Evolutionary conservation across 2,329 filamentous ascomycete species (phyloP), one percentile per base, ranked within the genome.

Genomic region (Penicillium sp.): DNA sequence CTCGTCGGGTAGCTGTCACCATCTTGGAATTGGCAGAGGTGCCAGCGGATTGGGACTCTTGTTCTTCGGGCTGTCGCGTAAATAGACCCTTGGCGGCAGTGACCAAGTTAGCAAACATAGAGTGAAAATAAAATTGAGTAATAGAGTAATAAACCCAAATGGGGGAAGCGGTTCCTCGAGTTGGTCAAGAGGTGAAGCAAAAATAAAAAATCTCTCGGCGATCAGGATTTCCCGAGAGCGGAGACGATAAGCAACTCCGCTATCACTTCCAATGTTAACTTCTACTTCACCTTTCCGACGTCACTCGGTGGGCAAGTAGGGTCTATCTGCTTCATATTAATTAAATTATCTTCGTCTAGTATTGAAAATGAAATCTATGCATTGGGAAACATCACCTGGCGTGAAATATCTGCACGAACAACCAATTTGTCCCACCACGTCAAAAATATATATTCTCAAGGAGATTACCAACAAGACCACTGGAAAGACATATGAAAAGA

Each of bases 81-180:
- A 71, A 70, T 55, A 72, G 54, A 57, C 69, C 68, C 59, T 69
- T 70, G 52, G 70, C 70, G 53, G 67, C 67, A 43, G 67, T 71
- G 45, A 72, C 64, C 47, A 72, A 38, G 32, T 72, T 63, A 42
- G 69, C 66, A 51, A 72, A 70, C 70, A 72, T 72, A 67, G 59
- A 64, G 58, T 46, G 43, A 44, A 28, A 38, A 43, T 49, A 32
- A 48, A 43, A 50, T 44, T 34, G 33, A 37, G 22, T 24, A 42
- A 37, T 32, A 31, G 31, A 50, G 38, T 31, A 44, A 17, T 29
- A 12, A 46, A 44, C 40, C 52, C 44, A 26, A 46, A 46, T 40
- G 42, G 34, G 45, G 35, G 28, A 24, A 40, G 40, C 39, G 48
- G 31, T 43, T 45, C 42, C 29, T 28, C 24, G 35, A 50, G 28